Conservation (phyloP, 257 asterid species). For the Solanum virginianum region DNA sequence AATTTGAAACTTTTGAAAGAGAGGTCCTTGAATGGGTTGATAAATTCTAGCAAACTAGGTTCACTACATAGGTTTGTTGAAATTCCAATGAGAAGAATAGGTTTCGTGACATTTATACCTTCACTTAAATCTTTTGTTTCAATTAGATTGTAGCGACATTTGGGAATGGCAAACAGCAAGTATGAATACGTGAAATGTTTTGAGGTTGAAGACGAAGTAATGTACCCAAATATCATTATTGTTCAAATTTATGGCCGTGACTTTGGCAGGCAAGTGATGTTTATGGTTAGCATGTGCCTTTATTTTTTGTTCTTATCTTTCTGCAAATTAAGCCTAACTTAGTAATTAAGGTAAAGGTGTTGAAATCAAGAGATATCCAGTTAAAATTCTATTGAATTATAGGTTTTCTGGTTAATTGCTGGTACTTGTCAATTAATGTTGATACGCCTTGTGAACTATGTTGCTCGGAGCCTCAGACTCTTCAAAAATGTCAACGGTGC, state of each 20-base stretch:
- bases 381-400: not conserved
- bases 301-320: not conserved
- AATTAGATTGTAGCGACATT: not conserved
- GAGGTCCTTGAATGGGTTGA: not conserved
- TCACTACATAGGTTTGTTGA: not conserved
- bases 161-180: conserved; percentile 67
- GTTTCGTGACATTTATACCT: not conserved
- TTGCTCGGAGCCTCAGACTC: no score
- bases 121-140: not conserved
- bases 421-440: not conserved
- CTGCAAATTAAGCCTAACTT: not conserved
- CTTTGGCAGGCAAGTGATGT: conserved; percentile 29
- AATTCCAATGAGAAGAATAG: not conserved
- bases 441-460: not conserved
- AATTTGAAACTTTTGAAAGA: not conserved
- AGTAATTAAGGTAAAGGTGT: not conserved
- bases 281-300: not conserved
- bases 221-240: conserved; percentile 47
- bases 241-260: conserved; percentile 47
- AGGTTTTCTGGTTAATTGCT: not conserved
- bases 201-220: conserved; percentile 57
- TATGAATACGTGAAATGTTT: conserved; percentile 73
- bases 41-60: not conserved
- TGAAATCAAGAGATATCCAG: not conserved
- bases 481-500: no score